phyloP scores from a whole-genome alignment of 176 grass and related monocot species.

The Lolium rigidum region DNA sequence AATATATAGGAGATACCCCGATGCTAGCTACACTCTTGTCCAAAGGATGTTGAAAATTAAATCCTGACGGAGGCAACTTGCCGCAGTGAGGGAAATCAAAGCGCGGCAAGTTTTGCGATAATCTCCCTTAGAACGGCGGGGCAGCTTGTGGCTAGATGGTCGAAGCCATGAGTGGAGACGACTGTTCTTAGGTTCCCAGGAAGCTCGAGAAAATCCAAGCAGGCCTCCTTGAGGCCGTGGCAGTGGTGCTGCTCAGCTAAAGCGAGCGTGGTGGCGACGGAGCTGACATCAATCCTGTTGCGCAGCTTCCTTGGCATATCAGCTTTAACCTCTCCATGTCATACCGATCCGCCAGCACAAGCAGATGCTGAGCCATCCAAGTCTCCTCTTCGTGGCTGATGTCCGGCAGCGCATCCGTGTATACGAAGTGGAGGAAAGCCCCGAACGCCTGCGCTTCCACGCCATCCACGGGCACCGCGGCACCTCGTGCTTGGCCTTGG shows the following conservation, averaged over 20 bases:
- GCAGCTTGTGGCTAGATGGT: constrained; percentile 16
- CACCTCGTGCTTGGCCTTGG: no score
- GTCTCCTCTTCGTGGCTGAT: not conserved
- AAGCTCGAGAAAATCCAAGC: constrained; percentile 38
- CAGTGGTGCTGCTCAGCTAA: constrained; percentile 48
- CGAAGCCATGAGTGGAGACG: constrained; percentile 15
- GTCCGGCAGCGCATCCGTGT: constrained; percentile 41
- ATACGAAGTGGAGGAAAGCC: constrained; percentile 47
- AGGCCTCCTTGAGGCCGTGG: constrained; percentile 30
- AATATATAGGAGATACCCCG: no score
- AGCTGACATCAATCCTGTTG: constrained; percentile 27
- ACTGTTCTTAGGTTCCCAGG: constrained; percentile 23
- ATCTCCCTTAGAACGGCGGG: constrained; percentile 7
- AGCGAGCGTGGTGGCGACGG: constrained; percentile 39
- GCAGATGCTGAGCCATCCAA: constrained; percentile 43
- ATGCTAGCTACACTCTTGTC: no score
- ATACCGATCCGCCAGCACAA: constrained; percentile 57
- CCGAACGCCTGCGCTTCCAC: constrained; percentile 34
- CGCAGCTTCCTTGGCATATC: constrained; percentile 52
- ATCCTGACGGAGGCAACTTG: no score
- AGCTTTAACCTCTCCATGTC: constrained; percentile 49
- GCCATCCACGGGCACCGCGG: not conserved
- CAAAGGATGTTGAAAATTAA: no score
- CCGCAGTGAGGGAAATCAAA: not conserved
- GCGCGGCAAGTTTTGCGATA: not conserved